Base-by-base conservation (phyloP, 2,329 filamentous ascomycete species). In the Venturia carpophila region DNA sequence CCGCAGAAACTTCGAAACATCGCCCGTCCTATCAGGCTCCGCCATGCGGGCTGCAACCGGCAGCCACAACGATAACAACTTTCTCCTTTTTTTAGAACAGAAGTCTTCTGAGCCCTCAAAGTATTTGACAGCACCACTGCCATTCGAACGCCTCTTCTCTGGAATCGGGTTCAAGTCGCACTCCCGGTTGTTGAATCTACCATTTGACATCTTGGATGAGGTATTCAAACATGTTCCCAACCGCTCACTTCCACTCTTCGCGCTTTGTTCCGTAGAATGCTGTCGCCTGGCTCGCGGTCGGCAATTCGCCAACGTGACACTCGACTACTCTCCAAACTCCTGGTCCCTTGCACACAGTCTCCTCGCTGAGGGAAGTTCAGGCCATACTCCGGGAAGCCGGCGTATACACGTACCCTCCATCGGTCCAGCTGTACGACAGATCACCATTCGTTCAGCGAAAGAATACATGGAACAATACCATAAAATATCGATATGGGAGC, bases 251-350 rank as follows among this genome's bases (percentile, higher is more conserved):
- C 24, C 60, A 17, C 34, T n/a, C 17, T 60, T 66, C 21, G 65
- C 65, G 13, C 58, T 66, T 15, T 34, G 52, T 5, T 65, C 61
- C 58, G 34, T 56, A 17, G 56, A 52, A 21, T 66, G 65, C 63
- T 63, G 65, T 39, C 56, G 64, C 15, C 65, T 66, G 27, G 65
- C 65, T 56, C 30, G 65, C 11, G 60, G 55, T 34, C 65, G 65
- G 13, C 65, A 66, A 60, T 66, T 66, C 37, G 24, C 56, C 41
- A 64, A 24, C 15, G 27, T 66, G 27, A 45, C 30, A 39, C 43
- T 66, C 5, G 62, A 63, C 62, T 63, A 47, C 24, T 43, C 37
- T 34, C 30, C 39, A 39, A 63, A 45, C 24, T 39, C 62, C 6
- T 61, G 37, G 60, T 34, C 60, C 24, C 37, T 61, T 27, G 60